These are phyloP conservation scores for Stemphylium lycopersici DNA, from an alignment of 2,329 filamentous ascomycete species.

Conservation along the genomic window DNA sequence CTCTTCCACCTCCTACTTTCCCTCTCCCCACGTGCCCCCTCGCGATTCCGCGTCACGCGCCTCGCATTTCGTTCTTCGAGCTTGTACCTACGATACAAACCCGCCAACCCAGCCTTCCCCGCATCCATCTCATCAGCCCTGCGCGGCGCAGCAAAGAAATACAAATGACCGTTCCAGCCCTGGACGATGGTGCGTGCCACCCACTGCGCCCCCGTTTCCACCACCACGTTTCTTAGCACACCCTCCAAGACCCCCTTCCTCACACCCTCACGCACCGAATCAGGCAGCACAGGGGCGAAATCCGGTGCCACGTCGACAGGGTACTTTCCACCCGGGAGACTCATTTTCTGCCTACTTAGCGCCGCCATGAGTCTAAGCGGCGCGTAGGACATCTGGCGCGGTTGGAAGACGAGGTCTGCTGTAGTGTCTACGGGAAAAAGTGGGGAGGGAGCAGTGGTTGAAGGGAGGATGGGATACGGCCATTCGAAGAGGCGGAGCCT, in stretches of 20 bases:
- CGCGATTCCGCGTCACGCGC: background rate
- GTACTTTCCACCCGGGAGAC: conserved; percentile 31
- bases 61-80: conserved; percentile 12
- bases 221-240: conserved; percentile 25
- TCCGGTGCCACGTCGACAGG: conserved; percentile 23
- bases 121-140: too few relatives aligned
- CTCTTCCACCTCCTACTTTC: conserved; percentile 15
- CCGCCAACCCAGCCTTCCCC: conserved; percentile 5
- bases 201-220: conserved; percentile 37
- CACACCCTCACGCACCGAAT: conserved; percentile 21
- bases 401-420: conserved; percentile 9
- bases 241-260: conserved; percentile 34
- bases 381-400: conserved; percentile 27
- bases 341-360: conserved; percentile 27
- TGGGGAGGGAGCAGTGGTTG: background rate
- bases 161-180: conserved; percentile 37
- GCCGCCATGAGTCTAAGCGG: conserved; percentile 33
- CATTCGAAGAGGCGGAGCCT: conserved; percentile 38
- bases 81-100: conserved; percentile 28
- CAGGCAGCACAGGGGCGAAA: conserved; percentile 30
- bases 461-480: conserved; percentile 25
- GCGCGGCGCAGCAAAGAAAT: conserved; percentile 23
- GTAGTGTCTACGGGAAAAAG: background rate
- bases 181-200: conserved; percentile 34
- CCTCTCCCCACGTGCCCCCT: too few relatives aligned